Evolutionary conservation across 257 asterid species (phyloP), one percentile per base, ranked within the genome.

Genomic region (Salvia hispanica): DNA sequence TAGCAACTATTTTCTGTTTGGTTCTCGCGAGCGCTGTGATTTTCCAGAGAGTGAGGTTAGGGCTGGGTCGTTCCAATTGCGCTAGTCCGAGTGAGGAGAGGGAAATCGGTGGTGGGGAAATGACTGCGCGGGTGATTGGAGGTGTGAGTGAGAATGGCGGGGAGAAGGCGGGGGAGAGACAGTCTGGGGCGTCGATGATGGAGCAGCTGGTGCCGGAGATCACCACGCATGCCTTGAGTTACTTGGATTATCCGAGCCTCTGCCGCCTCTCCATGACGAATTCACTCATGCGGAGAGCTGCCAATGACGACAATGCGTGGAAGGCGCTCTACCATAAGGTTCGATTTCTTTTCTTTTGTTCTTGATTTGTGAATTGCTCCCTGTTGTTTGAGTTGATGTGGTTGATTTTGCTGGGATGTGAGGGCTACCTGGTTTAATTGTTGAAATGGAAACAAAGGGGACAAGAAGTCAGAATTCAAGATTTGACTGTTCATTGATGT

Each of bases 141-240:
- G 31, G 31, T 25, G 31, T 25, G 31, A 25, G 67, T 59, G 81
- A 79, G 76, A 72, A 66, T 15, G 77, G 76, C 47, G 82, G 76
- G 58, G 89, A 81, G 74, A 82, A 65, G 74, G 71, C 78, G 59
- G 74, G 63, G 66, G 96, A 90, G 73, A 84, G 83, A 83, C 91
- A 77, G 77, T 78, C 89, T 0, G 97, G 95, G 58, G 91, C 93
- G 14, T 91, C 99, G 64, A 94, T 94, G 98, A 94, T 94, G 99
- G 99, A 94, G 83, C 98, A 89, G 74, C 65, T 94, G 81, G 98
- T 94, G 77, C 99, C 99, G 73, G 99, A 94, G 88, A 91, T 94
- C 81, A 91, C 95, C 4, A 91, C 98, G 0, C 98, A 94, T 70
- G 96, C 98, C 37, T 79, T 94, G 58, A 89, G 98, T 76, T 94